Conservation (phyloP, 257 asterid species). For the Gardenia jasminoides region DNA sequence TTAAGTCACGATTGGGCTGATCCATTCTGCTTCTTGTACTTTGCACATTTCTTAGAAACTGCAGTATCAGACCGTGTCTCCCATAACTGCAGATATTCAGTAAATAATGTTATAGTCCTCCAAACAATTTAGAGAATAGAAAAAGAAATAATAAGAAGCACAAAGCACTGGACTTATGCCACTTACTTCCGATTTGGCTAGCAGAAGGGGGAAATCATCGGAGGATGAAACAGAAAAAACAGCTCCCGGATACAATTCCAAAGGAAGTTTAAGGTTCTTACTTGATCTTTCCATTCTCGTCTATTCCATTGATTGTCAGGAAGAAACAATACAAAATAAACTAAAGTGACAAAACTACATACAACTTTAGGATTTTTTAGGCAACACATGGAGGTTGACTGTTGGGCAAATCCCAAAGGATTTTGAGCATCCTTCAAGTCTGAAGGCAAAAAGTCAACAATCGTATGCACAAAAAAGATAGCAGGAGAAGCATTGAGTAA, state of each 20-base stretch:
- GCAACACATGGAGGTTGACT: slow-evolving; percentile 64
- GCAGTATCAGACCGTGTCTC: slow-evolving; percentile 54
- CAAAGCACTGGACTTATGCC: background rate
- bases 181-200: slow-evolving; percentile 72
- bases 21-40: slow-evolving; percentile 10
- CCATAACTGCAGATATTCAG: slow-evolving; percentile 57
- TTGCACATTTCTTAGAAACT: slow-evolving; percentile 46
- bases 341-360: slow-evolving; percentile 11
- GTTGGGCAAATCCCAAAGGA: slow-evolving; percentile 74
- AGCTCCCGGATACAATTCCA: slow-evolving; percentile 61
- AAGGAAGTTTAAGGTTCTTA: background rate
- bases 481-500: background rate
- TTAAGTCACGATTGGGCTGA: slow-evolving; percentile 9
- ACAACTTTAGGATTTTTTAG: slow-evolving; percentile 47
- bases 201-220: slow-evolving; percentile 60
- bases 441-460: slow-evolving; percentile 5
- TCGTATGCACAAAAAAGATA: background rate
- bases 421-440: background rate
- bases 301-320: background rate
- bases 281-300: background rate
- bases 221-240: slow-evolving; percentile 78
- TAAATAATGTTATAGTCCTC: background rate
- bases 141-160: background rate
- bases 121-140: background rate
- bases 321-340: background rate